Base-by-base conservation (phyloP, 352 stramenopile species). In the Hyaloperonospora arabidopsidis region DNA sequence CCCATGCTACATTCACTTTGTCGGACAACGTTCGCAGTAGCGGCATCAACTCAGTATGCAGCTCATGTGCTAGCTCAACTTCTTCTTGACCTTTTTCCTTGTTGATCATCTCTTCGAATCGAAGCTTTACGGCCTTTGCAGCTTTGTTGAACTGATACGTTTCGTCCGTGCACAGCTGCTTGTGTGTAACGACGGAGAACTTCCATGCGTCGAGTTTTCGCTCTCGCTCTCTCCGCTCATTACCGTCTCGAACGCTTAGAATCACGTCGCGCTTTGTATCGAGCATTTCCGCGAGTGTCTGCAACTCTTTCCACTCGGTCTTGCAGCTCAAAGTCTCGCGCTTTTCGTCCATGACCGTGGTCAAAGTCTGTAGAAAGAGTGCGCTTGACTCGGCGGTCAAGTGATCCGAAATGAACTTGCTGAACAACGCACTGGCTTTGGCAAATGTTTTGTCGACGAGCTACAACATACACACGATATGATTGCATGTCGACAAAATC, bases 131-230 rank as follows among this genome's bases (percentile, higher is more conserved):
- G 12, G 65, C 59, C 49, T 89, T 89, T 5, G 72, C 68, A 13
- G 79, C 76, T 43, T 84, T 85, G 22, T 66, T 78, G 56, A 92
- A 92, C 61, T 86, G 59, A 45, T 86, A 92, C 49, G 81, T 86
- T 56, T 92, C 81, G 56, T 92, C 81, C 6, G 79, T 92, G 54
- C 86, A 84, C 10, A 92, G 70, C 49, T 87, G 71, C 11, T 63
- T 57, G 49, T 88, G 76, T 1, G 76, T 85, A 54, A 89, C 51
- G 2, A 66, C 70, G 19, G 84, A 35, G 34, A 89, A 65, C 52
- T 70, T 68, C 81, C 78, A 91, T 34, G 71, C 49, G 0, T 72
- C 65, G 15, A 76, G 40, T 22, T 67, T 57, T 38, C 12, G 49
- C 49, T 69, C 53, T 8, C 44, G 45, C 1, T 57, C 40, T 0